Percentiles rank a stretch among this genome's conserved stretches.
Conservation (phyloP, 2,329 filamentous ascomycete species). For the Balansia obtecta region DNA sequence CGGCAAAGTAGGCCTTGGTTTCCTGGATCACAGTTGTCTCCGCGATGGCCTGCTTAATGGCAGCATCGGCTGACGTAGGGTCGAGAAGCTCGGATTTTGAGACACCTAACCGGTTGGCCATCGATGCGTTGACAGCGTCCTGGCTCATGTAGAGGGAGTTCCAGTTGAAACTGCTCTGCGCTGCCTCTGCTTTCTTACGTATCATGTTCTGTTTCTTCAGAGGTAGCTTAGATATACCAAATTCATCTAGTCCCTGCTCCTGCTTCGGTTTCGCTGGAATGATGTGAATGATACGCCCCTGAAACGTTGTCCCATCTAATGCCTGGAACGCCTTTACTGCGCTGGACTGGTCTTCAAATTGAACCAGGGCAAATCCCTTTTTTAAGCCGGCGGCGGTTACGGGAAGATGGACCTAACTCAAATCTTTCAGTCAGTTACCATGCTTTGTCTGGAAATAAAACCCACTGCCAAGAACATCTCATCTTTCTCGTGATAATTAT, state of each 20-base stretch:
- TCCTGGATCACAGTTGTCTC: constrained; percentile 96
- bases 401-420: constrained; percentile 68
- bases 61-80: constrained; percentile 88
- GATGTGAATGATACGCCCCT: constrained; percentile 84
- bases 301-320: constrained; percentile 76
- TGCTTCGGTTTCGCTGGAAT: constrained; percentile 75
- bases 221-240: constrained; percentile 78
- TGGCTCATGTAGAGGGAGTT: constrained; percentile 99
- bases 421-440: constrained; percentile 14
- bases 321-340: constrained; percentile 69
- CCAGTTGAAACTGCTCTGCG: constrained; percentile 80
- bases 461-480: neutral
- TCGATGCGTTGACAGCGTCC: constrained; percentile 84
- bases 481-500: constrained; percentile 11
- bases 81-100: constrained; percentile 87
- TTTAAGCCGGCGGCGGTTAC: constrained; percentile 58
- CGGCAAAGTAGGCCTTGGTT: constrained; percentile 80
- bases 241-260: constrained; percentile 74
- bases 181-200: constrained; percentile 69
- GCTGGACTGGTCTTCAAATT: constrained; percentile 58
- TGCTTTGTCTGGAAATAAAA: neutral
- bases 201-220: constrained; percentile 91
- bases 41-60: constrained; percentile 90
- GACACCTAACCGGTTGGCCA: constrained; percentile 76
- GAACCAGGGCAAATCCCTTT: constrained; percentile 85